phyloP scores from a whole-genome alignment of 2,329 filamentous ascomycete genomes.

The Cryphonectria nitschkei region DNA sequence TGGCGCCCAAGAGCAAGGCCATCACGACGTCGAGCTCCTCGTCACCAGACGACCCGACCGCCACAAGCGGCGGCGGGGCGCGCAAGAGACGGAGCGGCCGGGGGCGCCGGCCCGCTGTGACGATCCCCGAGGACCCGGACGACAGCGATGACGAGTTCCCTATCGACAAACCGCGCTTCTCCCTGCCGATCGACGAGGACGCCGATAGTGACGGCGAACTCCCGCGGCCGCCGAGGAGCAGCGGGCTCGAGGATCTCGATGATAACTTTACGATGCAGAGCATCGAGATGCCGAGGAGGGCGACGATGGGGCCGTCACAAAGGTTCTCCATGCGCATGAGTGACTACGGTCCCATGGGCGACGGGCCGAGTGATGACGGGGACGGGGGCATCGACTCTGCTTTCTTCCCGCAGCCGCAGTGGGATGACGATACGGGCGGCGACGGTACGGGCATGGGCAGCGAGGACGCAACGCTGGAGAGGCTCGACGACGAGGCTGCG shows the following conservation, averaged over 20 bases:
- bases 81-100: slow-evolving; percentile 30
- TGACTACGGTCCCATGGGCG: slow-evolving; percentile 47
- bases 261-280: slow-evolving; percentile 63
- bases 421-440: slow-evolving; percentile 47
- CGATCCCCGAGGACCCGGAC: slow-evolving; percentile 45
- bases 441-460: slow-evolving; percentile 35
- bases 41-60: slow-evolving; percentile 36
- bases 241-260: slow-evolving; percentile 54
- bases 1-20: slow-evolving; percentile 53
- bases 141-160: slow-evolving; percentile 57
- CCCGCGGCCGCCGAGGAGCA: slow-evolving; percentile 56
- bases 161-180: slow-evolving; percentile 57
- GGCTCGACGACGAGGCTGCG: slow-evolving; percentile 45
- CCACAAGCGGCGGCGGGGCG: slow-evolving; percentile 25
- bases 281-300: slow-evolving; percentile 61
- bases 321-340: slow-evolving; percentile 58
- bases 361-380: slow-evolving; percentile 45
- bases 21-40: slow-evolving; percentile 50
- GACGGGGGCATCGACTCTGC: slow-evolving; percentile 52
- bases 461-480: slow-evolving; percentile 45
- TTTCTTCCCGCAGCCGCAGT: slow-evolving; percentile 53
- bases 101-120: slow-evolving; percentile 32
- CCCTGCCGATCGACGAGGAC: slow-evolving; percentile 55
- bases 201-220: slow-evolving; percentile 55
- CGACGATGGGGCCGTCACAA: slow-evolving; percentile 38